Percentiles rank a stretch among this genome's conserved stretches.
phyloP scores from a whole-genome alignment of 2,329 filamentous ascomycete species.

The Claviceps purpurea region DNA sequence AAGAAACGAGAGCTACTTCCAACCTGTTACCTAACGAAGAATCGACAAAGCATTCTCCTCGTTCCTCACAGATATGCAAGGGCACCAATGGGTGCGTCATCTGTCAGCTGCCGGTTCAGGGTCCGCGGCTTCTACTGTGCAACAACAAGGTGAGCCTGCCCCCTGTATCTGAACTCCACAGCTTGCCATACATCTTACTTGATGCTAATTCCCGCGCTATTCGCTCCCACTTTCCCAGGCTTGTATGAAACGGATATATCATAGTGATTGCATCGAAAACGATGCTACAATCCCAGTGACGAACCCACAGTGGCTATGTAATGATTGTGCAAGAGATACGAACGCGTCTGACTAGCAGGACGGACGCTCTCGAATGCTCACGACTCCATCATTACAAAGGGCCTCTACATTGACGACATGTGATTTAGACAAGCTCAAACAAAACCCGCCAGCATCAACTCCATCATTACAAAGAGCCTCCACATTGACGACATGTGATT shows the following conservation, averaged over 20 bases:
- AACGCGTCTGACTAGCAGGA: constrained; percentile 13
- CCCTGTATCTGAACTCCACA: background rate
- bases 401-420: too few species aligned
- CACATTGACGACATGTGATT: background rate
- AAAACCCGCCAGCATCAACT: background rate
- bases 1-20: background rate
- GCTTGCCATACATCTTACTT: background rate
- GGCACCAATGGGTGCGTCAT: constrained; percentile 31
- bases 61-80: constrained; percentile 24
- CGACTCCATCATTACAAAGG: background rate
- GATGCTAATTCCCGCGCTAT: background rate
- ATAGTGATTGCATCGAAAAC: constrained; percentile 30
- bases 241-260: constrained; percentile 33
- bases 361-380: background rate
- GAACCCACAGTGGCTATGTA: constrained; percentile 29
- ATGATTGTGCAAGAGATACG: constrained; percentile 21
- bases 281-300: constrained; percentile 23
- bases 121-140: constrained; percentile 35
- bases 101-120: constrained; percentile 35
- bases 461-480: background rate
- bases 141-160: constrained; percentile 30
- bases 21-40: background rate
- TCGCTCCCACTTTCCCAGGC: constrained; percentile 15
- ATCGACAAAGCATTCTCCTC: constrained; percentile 16
- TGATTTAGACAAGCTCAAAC: background rate